phyloP scores from a whole-genome alignment of 257 asterid species.

The Capsicum pubescens region DNA sequence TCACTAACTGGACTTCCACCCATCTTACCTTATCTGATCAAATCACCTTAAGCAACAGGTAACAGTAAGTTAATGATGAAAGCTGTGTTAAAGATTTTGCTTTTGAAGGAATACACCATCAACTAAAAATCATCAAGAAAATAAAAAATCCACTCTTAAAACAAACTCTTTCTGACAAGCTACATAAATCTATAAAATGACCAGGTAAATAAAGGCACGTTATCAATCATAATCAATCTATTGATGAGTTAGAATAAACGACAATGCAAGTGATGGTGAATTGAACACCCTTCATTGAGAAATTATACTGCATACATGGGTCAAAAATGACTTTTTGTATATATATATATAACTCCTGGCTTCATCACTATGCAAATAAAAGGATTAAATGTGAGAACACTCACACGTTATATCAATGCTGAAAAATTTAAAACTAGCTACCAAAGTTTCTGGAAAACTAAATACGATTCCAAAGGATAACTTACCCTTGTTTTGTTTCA shows the following conservation, averaged over 20 bases:
- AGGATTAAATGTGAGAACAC: too few relatives aligned
- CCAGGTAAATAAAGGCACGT: background rate
- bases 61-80: background rate
- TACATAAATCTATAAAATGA: background rate
- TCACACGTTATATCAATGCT: too few relatives aligned
- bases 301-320: too few relatives aligned
- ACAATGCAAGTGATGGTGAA: background rate
- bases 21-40: constrained; percentile 40
- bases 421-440: too few relatives aligned
- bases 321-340: too few relatives aligned
- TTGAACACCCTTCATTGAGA: too few relatives aligned
- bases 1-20: constrained; percentile 72
- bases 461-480: too few relatives aligned
- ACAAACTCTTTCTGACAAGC: background rate
- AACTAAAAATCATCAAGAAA: background rate
- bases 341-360: too few relatives aligned
- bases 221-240: background rate
- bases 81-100: background rate
- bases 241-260: background rate
- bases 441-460: too few relatives aligned
- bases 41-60: background rate
- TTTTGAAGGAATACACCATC: background rate
- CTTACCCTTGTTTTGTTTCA: too few relatives aligned
- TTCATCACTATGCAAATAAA: too few relatives aligned
- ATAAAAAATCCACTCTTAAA: background rate